Evolutionary conservation across 768 basidiomycete species (phyloP), one percentile per base, ranked within the genome.

Genomic region (Chalciporus sphaerocephalus): DNA sequence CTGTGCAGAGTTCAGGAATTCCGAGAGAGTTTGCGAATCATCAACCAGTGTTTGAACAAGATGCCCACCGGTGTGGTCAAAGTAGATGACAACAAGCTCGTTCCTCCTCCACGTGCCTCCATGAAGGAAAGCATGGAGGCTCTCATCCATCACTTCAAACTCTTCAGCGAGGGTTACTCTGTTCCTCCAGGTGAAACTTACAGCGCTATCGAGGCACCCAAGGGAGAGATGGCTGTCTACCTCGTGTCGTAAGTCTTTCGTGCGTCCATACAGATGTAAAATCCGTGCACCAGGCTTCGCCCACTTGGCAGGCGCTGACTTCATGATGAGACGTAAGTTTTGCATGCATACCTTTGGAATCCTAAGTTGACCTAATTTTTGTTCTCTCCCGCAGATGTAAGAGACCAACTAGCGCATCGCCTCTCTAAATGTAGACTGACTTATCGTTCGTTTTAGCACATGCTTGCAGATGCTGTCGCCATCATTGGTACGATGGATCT

Each of bases 81-180:
- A 69, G 81, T 97, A 21, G 95, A 99, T 62, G 95, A 98, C 71
- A 88, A 96, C 72, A 99, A 99, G 71, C 82, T 98, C 47, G 89
- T 89, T 1, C 92, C 96, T 18, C 95, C 95, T 22, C 93, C 95
- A 12, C 85, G 95, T 46, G 94, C 95, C 1, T 85, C 85, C 45
- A 99, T 99, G 96, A 99, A 99, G 71, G 96, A 99, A 74, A 91
- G 85, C 69, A 97, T 97, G 93, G 94, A 97, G 69, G 82, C 87
- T 6, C 78, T 97, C 46, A 97, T 99, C 56, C 95, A 99, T 65
- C 95, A 98, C 73, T 97, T 99, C 76, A 99, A 99, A 76, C 78
- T 96, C 57, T 98, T 92, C 74, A 90, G 87, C 42, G 95, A 98
- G 68, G 95, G 95, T 11, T 98, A 90, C 72, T 89, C 90, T 20